These are phyloP conservation scores for Solanum sejunctum DNA, from an alignment of 257 asterid species.

Conservation along the genomic window DNA sequence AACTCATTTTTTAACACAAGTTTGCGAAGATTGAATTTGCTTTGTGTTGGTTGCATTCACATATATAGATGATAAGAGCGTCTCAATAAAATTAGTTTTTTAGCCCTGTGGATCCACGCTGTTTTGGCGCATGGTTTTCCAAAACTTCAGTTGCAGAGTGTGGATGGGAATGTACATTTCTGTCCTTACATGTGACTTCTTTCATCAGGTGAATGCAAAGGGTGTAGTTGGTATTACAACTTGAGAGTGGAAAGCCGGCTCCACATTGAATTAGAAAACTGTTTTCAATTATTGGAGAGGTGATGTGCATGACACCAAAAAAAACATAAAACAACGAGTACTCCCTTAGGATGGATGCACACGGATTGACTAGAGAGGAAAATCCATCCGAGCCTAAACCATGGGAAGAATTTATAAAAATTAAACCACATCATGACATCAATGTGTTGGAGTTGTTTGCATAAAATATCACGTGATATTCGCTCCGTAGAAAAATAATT, in stretches of 20 bases:
- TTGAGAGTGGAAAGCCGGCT: not conserved
- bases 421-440: not conserved
- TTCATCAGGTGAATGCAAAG: not conserved
- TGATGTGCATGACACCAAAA: not conserved
- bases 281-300: not conserved
- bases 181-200: not conserved
- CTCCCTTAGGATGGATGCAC: not conserved
- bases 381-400: not conserved
- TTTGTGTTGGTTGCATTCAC: not conserved
- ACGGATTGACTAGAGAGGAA: not conserved
- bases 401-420: not conserved
- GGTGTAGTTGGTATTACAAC: not conserved
- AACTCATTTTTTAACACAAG: slow-evolving; percentile 3
- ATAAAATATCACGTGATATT: not conserved
- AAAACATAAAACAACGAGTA: not conserved
- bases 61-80: not conserved
- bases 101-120: not conserved
- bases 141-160: not conserved
- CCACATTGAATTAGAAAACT: not conserved
- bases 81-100: not conserved
- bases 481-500: not conserved
- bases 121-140: not conserved
- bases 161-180: not conserved
- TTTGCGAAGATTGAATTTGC: not conserved
- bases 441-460: not conserved